Evolutionary conservation across 441 rosid genomes (phyloP).

Genomic region (Syzygium syzygioides): DNA sequence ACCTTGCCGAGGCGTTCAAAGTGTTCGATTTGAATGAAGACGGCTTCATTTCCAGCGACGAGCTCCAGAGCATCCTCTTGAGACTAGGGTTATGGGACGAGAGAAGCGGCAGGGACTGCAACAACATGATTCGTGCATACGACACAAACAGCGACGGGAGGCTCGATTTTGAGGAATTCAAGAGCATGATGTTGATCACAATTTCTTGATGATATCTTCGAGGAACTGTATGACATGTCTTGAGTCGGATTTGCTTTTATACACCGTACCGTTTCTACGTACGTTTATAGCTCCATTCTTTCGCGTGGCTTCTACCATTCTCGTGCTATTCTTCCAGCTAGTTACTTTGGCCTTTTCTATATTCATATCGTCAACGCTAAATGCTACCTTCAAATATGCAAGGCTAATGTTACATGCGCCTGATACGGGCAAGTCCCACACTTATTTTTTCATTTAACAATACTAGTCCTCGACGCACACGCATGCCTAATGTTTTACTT

Average conservation of each 20-base stretch:
- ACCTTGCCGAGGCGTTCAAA: conserved; percentile 48
- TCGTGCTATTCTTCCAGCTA: neutral
- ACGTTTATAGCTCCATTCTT: neutral
- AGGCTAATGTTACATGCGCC: neutral
- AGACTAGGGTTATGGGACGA: conserved; percentile 74
- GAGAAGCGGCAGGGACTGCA: conserved; percentile 42
- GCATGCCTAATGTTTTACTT: neutral
- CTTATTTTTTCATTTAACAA: neutral
- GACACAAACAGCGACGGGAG: conserved; percentile 61
- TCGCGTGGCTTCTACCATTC: neutral
- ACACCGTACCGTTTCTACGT: neutral
- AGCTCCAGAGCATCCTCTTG: conserved; percentile 47
- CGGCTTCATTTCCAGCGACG: conserved; percentile 67
- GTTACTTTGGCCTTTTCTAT: neutral
- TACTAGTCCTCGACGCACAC: neutral
- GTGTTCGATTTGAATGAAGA: conserved; percentile 66
- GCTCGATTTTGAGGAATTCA: conserved; percentile 77
- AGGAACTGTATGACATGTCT: neutral
- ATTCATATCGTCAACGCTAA: neutral
- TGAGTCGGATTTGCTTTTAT: neutral
- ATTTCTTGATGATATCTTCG: neutral
- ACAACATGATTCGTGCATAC: conserved; percentile 47
- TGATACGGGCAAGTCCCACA: neutral
- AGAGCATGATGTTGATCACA: conserved; percentile 49
- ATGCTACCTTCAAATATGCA: neutral